phyloP scores from a whole-genome alignment of 805 yeast species.

The Lipomyces orientalis region DNA sequence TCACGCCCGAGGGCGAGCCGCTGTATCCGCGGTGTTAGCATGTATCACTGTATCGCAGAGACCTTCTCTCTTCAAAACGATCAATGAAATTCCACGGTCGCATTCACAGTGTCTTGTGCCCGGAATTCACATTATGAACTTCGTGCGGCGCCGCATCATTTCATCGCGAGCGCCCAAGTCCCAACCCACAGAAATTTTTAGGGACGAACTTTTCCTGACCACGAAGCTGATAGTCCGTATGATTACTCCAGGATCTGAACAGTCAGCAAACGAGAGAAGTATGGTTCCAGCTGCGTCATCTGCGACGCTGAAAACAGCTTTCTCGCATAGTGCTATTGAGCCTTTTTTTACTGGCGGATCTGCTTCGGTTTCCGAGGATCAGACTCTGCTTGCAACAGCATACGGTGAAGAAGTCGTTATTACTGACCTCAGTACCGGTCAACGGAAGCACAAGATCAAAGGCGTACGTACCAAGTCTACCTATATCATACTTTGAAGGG shows the following conservation, averaged over 20 bases:
- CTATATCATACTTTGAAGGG: neutral
- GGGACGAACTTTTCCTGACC: neutral
- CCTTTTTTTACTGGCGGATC: conserved; percentile 92
- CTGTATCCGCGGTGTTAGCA: conserved; percentile 5
- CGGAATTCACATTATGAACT: neutral
- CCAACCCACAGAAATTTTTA: conserved; percentile 7
- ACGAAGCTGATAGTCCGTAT: neutral
- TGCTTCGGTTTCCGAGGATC: conserved; percentile 69
- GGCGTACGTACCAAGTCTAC: conserved; percentile 56
- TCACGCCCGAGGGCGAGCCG: conserved; percentile 10
- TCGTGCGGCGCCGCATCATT: neutral
- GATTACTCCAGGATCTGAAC: neutral
- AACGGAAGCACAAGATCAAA: conserved; percentile 63
- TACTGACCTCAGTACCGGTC: conserved; percentile 65
- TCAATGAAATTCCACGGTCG: neutral
- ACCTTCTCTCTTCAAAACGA: neutral
- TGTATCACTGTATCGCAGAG: neutral
- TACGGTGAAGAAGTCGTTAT: conserved; percentile 76
- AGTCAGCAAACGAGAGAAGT: neutral
- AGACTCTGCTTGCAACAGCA: conserved; percentile 74
- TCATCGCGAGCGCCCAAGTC: no score
- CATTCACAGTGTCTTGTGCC: neutral
- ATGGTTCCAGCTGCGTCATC: conserved; percentile 14
- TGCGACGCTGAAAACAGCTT: conserved; percentile 48
- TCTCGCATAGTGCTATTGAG: conserved; percentile 57